Base-by-base conservation (phyloP, 768 basidiomycete species). In the Kwoniella mangroviensis region DNA sequence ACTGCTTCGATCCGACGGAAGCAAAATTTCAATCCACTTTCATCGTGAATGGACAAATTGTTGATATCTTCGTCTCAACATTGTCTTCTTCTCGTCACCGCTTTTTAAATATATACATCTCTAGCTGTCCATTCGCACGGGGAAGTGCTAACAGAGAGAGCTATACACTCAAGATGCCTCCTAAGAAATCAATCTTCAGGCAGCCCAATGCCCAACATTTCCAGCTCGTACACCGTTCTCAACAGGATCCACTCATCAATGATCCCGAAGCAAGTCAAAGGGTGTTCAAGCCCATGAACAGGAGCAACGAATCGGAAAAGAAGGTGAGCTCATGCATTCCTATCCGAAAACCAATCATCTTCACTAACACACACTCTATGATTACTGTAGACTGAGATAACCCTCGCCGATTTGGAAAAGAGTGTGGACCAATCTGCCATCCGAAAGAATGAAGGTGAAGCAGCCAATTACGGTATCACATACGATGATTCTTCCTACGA, bases 401-500 rank as follows among this genome's bases (percentile, higher is more conserved):
- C 91, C 65, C 88, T 92, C 69, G 88, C 89, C 60, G 92, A 94
- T 54, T 87, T 94, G 40, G 94, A 95, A 81, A 68, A 73, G 17
- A 83, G 84, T 2, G 67, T 86, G 15, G 83, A 83, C 17, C 86
- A 85, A 49, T 87, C 87, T 64, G 77, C 77, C 15, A 75, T 83
- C 15, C 85, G 86, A 63, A 75, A 84, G 26, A 91, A 90, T 71
- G 86, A 91, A 60, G 97, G 96, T 67, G 92, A 98, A 84, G 97
- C 97, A 0, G 85, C 91, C 6, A 81, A 89, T 10, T 95, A 98
- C 82, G 97, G 94, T 3, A 85, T 99, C 79, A 93, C 93, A 84
- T 98, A 89, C 84, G 94, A 98, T 84, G 95, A 99, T 80, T 91
- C 92, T 6, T 88, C 94, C 69, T 99, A 99, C 85, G 92, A 99